phyloP scores from a whole-genome alignment of 176 grass and related monocot genomes.

The Chloris gayana region DNA sequence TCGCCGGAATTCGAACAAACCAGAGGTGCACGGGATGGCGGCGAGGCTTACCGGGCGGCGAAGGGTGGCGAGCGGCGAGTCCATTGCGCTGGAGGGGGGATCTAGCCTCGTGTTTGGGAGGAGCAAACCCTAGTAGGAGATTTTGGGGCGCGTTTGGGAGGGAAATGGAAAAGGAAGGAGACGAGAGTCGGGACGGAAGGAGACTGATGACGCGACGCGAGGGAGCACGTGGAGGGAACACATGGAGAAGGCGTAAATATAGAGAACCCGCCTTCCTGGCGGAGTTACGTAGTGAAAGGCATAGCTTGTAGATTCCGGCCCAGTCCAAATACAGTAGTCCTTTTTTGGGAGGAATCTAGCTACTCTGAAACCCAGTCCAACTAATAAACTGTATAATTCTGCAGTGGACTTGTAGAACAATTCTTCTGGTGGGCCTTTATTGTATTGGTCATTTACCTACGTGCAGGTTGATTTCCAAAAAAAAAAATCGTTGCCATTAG shows the following conservation, averaged over 20 bases:
- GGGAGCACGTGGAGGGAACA: too few relatives aligned
- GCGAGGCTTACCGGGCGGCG: constrained; percentile 47
- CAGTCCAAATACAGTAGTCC: too few relatives aligned
- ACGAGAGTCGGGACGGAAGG: background rate
- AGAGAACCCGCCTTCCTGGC: background rate
- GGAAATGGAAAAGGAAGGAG: constrained; percentile 27
- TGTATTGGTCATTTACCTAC: too few relatives aligned
- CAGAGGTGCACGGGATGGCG: background rate
- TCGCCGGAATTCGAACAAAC: background rate
- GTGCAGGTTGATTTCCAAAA: too few relatives aligned
- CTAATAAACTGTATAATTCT: too few relatives aligned
- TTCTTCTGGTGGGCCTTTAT: too few relatives aligned
- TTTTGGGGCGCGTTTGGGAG: constrained; percentile 37
- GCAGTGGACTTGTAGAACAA: too few relatives aligned
- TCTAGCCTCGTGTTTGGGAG: background rate
- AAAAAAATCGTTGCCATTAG: too few relatives aligned
- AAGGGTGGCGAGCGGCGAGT: constrained; percentile 35
- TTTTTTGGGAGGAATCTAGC: too few relatives aligned
- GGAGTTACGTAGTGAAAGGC: too few relatives aligned
- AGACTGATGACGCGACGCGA: background rate
- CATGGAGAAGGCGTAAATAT: background rate
- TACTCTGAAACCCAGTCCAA: too few relatives aligned
- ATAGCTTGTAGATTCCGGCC: too few relatives aligned
- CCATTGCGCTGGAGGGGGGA: constrained; percentile 16
- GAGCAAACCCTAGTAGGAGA: constrained; percentile 51